phyloP scores from a whole-genome alignment of 768 basidiomycete species.

The Macrolepiota albuminosa region DNA sequence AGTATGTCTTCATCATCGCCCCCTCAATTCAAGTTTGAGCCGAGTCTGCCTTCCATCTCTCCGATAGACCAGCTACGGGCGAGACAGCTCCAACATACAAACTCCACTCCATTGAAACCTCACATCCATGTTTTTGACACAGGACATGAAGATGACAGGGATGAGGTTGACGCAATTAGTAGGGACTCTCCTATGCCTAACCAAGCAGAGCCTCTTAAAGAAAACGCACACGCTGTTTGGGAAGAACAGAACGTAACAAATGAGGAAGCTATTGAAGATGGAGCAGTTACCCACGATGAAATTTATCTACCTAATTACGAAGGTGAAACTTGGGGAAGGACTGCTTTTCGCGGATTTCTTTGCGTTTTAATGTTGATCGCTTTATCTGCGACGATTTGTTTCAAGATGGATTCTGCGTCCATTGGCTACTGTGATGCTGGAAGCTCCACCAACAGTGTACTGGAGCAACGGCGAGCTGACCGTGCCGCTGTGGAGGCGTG shows the following conservation, averaged over 20 bases:
- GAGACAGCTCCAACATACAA: slow-evolving; percentile 11
- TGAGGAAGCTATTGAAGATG: slow-evolving; percentile 1
- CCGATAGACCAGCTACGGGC: slow-evolving; percentile 23
- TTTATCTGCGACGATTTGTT: slow-evolving; percentile 35
- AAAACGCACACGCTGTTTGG: slow-evolving; percentile 2
- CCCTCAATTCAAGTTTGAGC: slow-evolving; percentile 53
- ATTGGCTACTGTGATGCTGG: slow-evolving; percentile 78
- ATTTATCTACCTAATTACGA: not conserved
- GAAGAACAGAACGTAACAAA: slow-evolving; percentile 10
- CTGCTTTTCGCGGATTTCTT: slow-evolving; percentile 24
- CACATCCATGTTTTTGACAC: slow-evolving; percentile 7
- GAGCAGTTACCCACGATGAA: slow-evolving; percentile 12
- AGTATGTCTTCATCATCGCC: slow-evolving; percentile 31
- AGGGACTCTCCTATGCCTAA: slow-evolving; percentile 5
- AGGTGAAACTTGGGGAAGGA: not conserved
- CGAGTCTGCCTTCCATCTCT: slow-evolving; percentile 36
- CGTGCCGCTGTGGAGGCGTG: slow-evolving; percentile 50
- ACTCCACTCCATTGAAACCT: not conserved
- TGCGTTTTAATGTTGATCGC: slow-evolving; percentile 28
- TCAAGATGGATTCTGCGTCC: slow-evolving; percentile 61
- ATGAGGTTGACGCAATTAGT: slow-evolving; percentile 19
- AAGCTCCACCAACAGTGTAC: slow-evolving; percentile 49
- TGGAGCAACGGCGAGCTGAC: slow-evolving; percentile 44
- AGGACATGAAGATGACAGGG: slow-evolving; percentile 21
- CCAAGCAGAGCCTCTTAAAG: not conserved